Conservation (phyloP, 768 basidiomycete species). For the Agaricus sinodeliciosus region DNA sequence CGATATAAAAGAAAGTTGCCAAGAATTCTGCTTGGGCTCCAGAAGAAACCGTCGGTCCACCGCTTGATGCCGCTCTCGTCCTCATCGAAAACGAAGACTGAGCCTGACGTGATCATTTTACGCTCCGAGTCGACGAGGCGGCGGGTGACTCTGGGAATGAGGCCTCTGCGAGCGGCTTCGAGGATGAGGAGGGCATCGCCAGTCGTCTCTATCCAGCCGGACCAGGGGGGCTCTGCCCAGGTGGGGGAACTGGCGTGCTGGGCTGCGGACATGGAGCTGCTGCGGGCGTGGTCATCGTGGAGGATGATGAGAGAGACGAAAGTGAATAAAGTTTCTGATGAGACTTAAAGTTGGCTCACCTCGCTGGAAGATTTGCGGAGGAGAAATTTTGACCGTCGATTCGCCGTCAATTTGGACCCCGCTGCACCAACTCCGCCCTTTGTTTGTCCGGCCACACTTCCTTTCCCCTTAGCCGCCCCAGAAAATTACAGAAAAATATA, state of each 20-base stretch:
- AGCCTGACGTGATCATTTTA: slow-evolving; percentile 88
- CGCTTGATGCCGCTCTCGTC: slow-evolving; percentile 96
- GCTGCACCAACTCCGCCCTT: slow-evolving; percentile 21
- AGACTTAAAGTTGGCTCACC: slow-evolving; percentile 65
- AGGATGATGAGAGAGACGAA: slow-evolving; percentile 20
- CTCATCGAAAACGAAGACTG: slow-evolving; percentile 97
- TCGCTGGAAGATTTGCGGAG: slow-evolving; percentile 56
- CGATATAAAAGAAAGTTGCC: slow-evolving; percentile 96
- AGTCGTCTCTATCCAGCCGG: slow-evolving; percentile 92
- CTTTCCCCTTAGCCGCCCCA: slow-evolving; percentile 2
- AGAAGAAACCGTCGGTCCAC: slow-evolving; percentile 97
- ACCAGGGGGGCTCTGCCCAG: slow-evolving; percentile 90
- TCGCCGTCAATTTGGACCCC: slow-evolving; percentile 33
- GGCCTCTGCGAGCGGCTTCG: slow-evolving; percentile 84
- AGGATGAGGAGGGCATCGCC: slow-evolving; percentile 95
- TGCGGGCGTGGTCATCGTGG: slow-evolving; percentile 18
- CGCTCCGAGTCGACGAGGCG: slow-evolving; percentile 90
- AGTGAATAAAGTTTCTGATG: slow-evolving; percentile 52
- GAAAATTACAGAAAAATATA: not conserved
- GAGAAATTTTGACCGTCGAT: slow-evolving; percentile 38
- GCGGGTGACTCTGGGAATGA: slow-evolving; percentile 88
- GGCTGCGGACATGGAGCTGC: slow-evolving; percentile 28
- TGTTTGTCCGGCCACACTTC: slow-evolving; percentile 21
- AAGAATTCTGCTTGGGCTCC: slow-evolving; percentile 89
- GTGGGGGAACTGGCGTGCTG: slow-evolving; percentile 30